phyloP scores from a whole-genome alignment of 805 yeast species.

The Metschnikowia koreensis region DNA sequence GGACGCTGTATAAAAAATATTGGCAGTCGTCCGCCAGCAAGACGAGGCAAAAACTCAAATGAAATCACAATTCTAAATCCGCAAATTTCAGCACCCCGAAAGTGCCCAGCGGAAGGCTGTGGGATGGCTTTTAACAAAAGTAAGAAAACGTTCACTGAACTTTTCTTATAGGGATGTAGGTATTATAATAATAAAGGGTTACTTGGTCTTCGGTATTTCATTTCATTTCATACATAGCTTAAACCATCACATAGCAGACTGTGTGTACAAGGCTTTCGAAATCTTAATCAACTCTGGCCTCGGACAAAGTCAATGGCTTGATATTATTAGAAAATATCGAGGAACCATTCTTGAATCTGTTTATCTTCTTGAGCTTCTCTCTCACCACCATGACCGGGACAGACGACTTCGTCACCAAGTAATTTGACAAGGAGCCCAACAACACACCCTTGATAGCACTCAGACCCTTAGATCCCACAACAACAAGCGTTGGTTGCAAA shows the following conservation, averaged over 20 bases:
- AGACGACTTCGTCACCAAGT: conserved; percentile 64
- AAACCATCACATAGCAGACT: no score
- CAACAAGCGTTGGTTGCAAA: conserved; percentile 68
- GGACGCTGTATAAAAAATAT: conserved; percentile 78
- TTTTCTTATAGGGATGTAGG: conserved; percentile 27
- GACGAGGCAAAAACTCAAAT: conserved; percentile 16
- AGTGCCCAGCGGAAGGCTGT: conserved; percentile 58
- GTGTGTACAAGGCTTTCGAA: no score
- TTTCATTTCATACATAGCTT: neutral
- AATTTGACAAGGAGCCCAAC: conserved; percentile 70
- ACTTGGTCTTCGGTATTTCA: neutral
- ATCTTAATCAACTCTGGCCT: conserved; percentile 44
- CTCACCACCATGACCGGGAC: conserved; percentile 83
- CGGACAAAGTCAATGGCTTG: conserved; percentile 48
- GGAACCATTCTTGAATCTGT: conserved; percentile 49
- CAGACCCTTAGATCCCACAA: conserved; percentile 74
- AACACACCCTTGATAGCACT: conserved; percentile 71
- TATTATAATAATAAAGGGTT: neutral
- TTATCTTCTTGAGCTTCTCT: conserved; percentile 65
- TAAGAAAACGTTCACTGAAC: conserved; percentile 51
- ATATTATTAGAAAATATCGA: conserved; percentile 56
- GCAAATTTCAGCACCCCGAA: conserved; percentile 49
- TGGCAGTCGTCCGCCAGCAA: conserved; percentile 40
- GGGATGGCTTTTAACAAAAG: conserved; percentile 41
- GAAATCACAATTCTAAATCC: conserved; percentile 33